These are phyloP conservation scores for Xylariaceae sp. DNA, from an alignment of 2,329 filamentous ascomycete species.

Conservation along the genomic window DNA sequence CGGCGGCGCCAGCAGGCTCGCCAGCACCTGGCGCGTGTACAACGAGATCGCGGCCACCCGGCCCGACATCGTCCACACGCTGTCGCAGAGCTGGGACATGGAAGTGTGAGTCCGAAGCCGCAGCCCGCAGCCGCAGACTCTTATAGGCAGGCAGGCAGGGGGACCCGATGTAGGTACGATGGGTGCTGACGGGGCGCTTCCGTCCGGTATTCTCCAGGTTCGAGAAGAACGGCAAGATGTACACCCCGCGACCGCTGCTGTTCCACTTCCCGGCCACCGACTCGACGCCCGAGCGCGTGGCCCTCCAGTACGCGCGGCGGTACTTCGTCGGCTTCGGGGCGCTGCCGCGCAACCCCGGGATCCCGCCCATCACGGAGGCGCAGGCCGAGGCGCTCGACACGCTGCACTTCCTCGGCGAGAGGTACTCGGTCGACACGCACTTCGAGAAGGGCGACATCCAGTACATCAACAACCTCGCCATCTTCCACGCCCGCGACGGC, in stretches of 20 bases:
- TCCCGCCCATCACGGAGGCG: slow-evolving; percentile 49
- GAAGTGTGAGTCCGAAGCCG: slow-evolving; percentile 30
- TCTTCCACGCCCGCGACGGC: slow-evolving; percentile 45
- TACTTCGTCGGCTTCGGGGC: slow-evolving; percentile 50
- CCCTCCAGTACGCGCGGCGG: slow-evolving; percentile 54
- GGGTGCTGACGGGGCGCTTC: slow-evolving; percentile 2
- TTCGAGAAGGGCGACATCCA: slow-evolving; percentile 46
- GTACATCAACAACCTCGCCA: slow-evolving; percentile 46
- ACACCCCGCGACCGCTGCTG: slow-evolving; percentile 43
- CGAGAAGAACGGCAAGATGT: slow-evolving; percentile 38
- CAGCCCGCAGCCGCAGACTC: slow-evolving; percentile 15
- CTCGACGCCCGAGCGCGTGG: slow-evolving; percentile 41
- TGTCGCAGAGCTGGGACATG: slow-evolving; percentile 44
- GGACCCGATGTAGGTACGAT: too few relatives aligned
- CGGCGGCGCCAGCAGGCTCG: slow-evolving; percentile 51
- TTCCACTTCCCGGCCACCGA: slow-evolving; percentile 44
- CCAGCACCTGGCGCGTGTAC: slow-evolving; percentile 53
- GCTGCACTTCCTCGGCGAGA: slow-evolving; percentile 41
- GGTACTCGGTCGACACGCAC: slow-evolving; percentile 34
- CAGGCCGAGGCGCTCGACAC: slow-evolving; percentile 47
- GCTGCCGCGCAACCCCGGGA: slow-evolving; percentile 42
- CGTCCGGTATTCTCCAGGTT: slow-evolving; percentile 34
- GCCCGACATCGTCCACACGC: slow-evolving; percentile 51
- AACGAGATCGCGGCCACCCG: slow-evolving; percentile 52
- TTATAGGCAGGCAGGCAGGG: too few relatives aligned